Conservation (phyloP, 768 basidiomycete species). For the Lactarius indigo region DNA sequence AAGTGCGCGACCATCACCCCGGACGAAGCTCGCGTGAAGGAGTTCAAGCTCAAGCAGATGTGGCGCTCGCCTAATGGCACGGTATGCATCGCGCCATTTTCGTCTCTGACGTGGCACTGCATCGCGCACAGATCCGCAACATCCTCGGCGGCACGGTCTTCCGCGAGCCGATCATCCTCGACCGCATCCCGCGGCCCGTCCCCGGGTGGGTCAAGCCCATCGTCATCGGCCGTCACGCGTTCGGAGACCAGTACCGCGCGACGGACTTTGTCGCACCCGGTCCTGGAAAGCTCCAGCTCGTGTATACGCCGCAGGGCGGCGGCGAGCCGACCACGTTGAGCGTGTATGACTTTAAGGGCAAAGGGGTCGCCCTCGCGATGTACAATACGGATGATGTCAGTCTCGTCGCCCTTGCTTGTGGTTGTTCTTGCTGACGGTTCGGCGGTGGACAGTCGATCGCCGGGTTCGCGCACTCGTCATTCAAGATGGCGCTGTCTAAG, state of each 20-base stretch:
- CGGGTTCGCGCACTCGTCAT: conserved; percentile 95
- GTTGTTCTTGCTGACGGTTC: not conserved
- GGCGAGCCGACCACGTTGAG: conserved; percentile 62
- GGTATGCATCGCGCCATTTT: conserved; percentile 39
- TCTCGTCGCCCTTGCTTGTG: not conserved
- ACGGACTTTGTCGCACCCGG: conserved; percentile 92
- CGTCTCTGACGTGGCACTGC: conserved; percentile 9
- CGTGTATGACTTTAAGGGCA: conserved; percentile 92
- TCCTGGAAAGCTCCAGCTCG: conserved; percentile 89
- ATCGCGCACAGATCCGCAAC: conserved; percentile 72
- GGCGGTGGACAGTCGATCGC: conserved; percentile 63
- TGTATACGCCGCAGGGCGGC: conserved; percentile 82
- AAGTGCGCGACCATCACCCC: conserved; percentile 99
- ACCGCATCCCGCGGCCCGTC: conserved; percentile 86
- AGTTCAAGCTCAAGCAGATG: conserved; percentile 99
- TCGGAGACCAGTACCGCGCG: conserved; percentile 96
- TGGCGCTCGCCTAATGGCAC: conserved; percentile 98
- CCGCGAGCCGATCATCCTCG: conserved; percentile 94
- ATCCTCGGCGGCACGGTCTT: conserved; percentile 98
- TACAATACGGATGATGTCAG: conserved; percentile 94
- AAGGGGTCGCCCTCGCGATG: conserved; percentile 94
- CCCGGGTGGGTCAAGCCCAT: conserved; percentile 98
- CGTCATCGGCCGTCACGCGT: conserved; percentile 93
- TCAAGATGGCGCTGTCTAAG: conserved; percentile 90
- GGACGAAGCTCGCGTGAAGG: conserved; percentile 92